Conservation (phyloP, 257 asterid species). For the Gentiana straminea region DNA sequence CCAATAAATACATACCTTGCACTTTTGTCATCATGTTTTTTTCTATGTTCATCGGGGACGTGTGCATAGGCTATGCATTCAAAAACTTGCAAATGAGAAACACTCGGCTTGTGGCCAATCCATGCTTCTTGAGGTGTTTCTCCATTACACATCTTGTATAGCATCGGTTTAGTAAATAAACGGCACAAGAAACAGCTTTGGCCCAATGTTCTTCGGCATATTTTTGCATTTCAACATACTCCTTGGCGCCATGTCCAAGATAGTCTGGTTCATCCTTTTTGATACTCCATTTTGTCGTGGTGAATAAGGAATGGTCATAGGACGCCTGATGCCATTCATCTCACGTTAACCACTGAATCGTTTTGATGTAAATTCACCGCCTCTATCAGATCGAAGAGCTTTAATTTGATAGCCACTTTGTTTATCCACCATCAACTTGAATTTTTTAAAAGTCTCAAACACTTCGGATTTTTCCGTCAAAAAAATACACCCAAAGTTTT, state of each 20-base stretch:
- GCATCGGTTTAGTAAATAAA: not conserved
- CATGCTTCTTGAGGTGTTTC: not conserved
- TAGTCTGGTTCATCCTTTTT: not conserved
- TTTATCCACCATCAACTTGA: not conserved
- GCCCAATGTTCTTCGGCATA: not conserved
- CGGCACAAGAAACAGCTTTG: not conserved
- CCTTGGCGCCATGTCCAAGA: not conserved
- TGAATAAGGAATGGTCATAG: not conserved
- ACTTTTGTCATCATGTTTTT: not conserved
- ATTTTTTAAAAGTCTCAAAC: not conserved
- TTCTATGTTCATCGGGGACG: not conserved
- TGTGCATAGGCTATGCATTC: not conserved
- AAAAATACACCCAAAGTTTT: conserved; percentile 1
- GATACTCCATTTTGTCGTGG: not conserved
- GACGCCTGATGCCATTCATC: not conserved
- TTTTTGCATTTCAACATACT: not conserved
- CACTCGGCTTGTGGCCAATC: not conserved
- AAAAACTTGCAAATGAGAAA: not conserved
- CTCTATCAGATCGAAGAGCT: not conserved
- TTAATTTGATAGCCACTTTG: not conserved
- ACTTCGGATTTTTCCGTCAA: not conserved
- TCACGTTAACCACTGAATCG: not conserved
- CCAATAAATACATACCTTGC: not conserved
- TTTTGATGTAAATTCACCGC: not conserved
- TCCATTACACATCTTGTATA: not conserved